These are phyloP conservation scores for Eimeria praecox DNA, from an alignment of 169 alveolate genomes.

Conservation along the genomic window DNA sequence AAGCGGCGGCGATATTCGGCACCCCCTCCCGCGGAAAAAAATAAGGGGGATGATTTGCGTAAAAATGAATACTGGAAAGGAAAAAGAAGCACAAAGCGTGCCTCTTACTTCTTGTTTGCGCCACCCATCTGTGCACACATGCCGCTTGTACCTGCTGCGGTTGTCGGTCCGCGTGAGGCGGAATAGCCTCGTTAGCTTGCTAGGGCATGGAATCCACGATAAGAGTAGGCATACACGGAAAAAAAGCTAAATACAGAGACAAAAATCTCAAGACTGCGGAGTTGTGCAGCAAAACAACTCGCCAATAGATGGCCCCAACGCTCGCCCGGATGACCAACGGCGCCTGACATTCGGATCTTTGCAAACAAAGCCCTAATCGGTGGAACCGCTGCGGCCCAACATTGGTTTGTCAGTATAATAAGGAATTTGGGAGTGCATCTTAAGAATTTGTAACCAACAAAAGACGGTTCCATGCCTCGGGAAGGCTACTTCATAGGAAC, in stretches of 20 bases:
- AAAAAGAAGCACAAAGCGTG: slow-evolving; percentile 32
- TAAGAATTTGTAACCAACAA: background rate
- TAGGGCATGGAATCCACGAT: slow-evolving; percentile 17
- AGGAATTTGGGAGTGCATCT: background rate
- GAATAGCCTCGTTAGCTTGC: background rate
- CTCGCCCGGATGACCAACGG: background rate
- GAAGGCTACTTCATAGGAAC: background rate
- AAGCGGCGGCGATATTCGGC: slow-evolving; percentile 13
- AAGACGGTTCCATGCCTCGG: background rate
- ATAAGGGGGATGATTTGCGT: background rate
- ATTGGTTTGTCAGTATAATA: background rate
- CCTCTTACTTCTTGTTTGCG: slow-evolving; percentile 16
- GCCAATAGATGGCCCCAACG: slow-evolving; percentile 9
- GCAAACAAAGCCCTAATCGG: slow-evolving; percentile 1
- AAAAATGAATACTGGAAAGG: background rate
- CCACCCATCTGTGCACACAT: slow-evolving; percentile 46
- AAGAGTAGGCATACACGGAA: background rate
- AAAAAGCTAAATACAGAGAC: background rate
- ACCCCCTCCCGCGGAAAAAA: background rate
- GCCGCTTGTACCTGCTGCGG: slow-evolving; percentile 36
- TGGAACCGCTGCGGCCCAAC: background rate
- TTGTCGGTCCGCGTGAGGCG: slow-evolving; percentile 29
- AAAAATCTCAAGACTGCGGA: background rate
- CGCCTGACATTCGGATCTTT: slow-evolving; percentile 56
- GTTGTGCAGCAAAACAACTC: background rate